phyloP scores from a whole-genome alignment of 805 yeast species.

The Saccharomycopsis malanga region DNA sequence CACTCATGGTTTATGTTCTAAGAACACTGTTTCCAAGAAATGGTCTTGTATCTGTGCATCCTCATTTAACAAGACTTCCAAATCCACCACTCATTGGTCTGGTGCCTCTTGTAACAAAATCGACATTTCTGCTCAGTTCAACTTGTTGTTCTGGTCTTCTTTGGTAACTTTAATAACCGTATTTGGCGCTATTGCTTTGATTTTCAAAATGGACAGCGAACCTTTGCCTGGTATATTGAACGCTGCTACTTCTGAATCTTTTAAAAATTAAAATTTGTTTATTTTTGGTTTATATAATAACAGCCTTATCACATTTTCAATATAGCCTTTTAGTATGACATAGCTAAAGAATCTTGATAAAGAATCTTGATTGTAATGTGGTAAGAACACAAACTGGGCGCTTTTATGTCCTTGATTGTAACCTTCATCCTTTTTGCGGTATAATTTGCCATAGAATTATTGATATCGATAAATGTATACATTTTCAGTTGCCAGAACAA shows the following conservation, averaged over 20 bases:
- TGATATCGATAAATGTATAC: too few species aligned
- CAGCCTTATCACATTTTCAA: too few species aligned
- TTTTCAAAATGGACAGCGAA: conserved; percentile 48
- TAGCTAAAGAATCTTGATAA: too few species aligned
- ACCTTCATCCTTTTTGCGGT: too few species aligned
- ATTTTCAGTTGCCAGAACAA: too few species aligned
- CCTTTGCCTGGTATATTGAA: conserved; percentile 63
- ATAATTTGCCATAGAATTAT: too few species aligned
- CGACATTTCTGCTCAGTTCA: conserved; percentile 59
- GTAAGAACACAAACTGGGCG: too few species aligned
- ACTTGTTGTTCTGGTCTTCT: conserved; percentile 63
- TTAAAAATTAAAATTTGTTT: conserved; percentile 33
- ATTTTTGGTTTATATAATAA: too few species aligned
- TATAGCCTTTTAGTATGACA: too few species aligned
- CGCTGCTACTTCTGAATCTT: conserved; percentile 41
- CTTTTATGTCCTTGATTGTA: too few species aligned
- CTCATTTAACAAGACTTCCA: conserved; percentile 34
- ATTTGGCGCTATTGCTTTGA: conserved; percentile 45
- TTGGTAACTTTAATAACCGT: conserved; percentile 40
- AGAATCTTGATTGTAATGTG: too few species aligned
- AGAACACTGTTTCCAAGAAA: conserved; percentile 31
- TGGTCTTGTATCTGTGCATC: conserved; percentile 48
- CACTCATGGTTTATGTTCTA: conserved; percentile 46
- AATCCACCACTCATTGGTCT: conserved; percentile 46
- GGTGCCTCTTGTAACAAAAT: conserved; percentile 58